Percentiles rank a stretch among this genome's conserved stretches.
phyloP scores from a whole-genome alignment of 441 rosid species.

The Bocquillonia castaneifolia region DNA sequence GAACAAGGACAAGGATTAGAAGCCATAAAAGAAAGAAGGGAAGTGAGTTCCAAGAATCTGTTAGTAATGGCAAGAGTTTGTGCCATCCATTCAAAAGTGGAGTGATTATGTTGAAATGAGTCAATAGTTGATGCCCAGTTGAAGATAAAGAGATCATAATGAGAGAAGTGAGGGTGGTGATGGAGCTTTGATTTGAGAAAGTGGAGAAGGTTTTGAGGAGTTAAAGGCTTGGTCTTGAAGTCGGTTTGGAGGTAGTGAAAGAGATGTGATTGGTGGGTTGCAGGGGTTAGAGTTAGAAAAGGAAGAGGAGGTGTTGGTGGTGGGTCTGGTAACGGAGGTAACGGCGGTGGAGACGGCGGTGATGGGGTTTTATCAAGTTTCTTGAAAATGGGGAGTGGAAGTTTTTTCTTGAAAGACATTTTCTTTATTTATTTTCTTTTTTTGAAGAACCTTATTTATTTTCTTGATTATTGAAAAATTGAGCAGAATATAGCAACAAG shows the following conservation, averaged over 20 bases:
- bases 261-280: constrained; percentile 42
- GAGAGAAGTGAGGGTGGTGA: constrained; percentile 64
- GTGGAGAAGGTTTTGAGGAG: constrained; percentile 43
- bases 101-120: constrained; percentile 73
- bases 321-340: constrained; percentile 43
- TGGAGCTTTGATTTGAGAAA: constrained; percentile 72
- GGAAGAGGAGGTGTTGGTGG: constrained; percentile 44
- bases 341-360: constrained; percentile 30
- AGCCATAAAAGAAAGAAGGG: constrained; percentile 52
- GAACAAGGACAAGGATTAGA: constrained; percentile 75
- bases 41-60: constrained; percentile 45
- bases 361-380: constrained; percentile 26
- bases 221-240: constrained; percentile 48
- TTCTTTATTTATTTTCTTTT: too few species aligned
- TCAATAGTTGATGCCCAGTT: constrained; percentile 68
- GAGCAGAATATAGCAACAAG: too few species aligned
- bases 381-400: constrained; percentile 24
- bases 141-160: constrained; percentile 69
- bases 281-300: constrained; percentile 55
- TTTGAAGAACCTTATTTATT: too few species aligned
- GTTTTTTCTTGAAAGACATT: constrained; percentile 26
- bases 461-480: too few species aligned
- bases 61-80: constrained; percentile 60
- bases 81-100: constrained; percentile 78
- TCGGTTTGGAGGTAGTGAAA: constrained; percentile 52